A percentile compares a stretch with the other conserved stretches of the same genome.
Evolutionary conservation across 768 basidiomycete genomes (phyloP).

Genomic region (Boletus sp.): DNA sequence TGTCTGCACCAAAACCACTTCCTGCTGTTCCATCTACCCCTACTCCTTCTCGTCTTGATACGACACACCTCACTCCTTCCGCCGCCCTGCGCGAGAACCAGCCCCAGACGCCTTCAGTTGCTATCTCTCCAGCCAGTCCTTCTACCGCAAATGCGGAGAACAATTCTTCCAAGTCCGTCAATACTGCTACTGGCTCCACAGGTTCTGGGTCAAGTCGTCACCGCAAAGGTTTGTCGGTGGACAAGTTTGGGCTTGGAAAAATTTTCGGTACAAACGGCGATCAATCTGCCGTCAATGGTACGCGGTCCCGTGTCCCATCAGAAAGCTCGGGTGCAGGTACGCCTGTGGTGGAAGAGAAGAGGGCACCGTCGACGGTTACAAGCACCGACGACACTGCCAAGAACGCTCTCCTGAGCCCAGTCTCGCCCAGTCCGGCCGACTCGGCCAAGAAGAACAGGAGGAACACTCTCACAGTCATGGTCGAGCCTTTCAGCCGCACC

Average conservation of each 20-base stretch:
- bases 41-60: slow-evolving; percentile 19
- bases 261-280: slow-evolving; percentile 54
- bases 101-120: slow-evolving; percentile 30
- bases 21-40: slow-evolving; percentile 29
- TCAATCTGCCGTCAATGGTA: slow-evolving; percentile 31
- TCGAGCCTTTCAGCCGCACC: slow-evolving; percentile 65
- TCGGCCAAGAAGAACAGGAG: slow-evolving; percentile 61
- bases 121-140: slow-evolving; percentile 44
- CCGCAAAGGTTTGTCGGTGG: slow-evolving; percentile 69
- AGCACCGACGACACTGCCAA: slow-evolving; percentile 22
- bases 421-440: slow-evolving; percentile 25
- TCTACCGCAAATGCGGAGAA: slow-evolving; percentile 33
- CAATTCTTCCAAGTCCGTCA: slow-evolving; percentile 29
- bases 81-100: slow-evolving; percentile 28
- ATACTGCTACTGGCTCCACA: slow-evolving; percentile 30
- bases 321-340: slow-evolving; percentile 34
- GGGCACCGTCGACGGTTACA: slow-evolving; percentile 1
- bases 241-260: slow-evolving; percentile 77
- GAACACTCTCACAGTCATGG: slow-evolving; percentile 87
- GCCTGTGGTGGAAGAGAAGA: slow-evolving; percentile 21
- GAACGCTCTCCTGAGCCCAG: slow-evolving; percentile 38
- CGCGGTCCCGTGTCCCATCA: slow-evolving; percentile 43
- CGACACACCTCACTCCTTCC: slow-evolving; percentile 20
- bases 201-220: slow-evolving; percentile 51
- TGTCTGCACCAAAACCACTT: slow-evolving; percentile 26